Percentiles rank a stretch among this genome's conserved stretches.
Conservation (phyloP, 169 alveolate species). For the Cryptosporidium sp. region DNA sequence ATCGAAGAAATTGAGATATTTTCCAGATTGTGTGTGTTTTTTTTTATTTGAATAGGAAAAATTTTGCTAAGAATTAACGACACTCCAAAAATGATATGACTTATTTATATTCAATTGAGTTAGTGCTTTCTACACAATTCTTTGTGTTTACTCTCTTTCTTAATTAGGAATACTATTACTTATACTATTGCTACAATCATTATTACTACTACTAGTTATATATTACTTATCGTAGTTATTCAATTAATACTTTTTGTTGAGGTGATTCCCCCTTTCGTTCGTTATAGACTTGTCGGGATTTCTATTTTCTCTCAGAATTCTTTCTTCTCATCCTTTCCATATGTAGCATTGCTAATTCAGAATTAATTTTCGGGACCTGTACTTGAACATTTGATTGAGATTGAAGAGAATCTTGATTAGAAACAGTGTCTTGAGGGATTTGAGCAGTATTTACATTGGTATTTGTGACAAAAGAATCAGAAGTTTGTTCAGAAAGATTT, state of each 20-base stretch:
- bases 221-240: too few species aligned
- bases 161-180: neutral
- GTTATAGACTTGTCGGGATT: too few species aligned
- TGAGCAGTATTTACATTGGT: neutral
- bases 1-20: too few species aligned
- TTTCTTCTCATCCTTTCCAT: conserved; percentile 72
- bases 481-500: neutral
- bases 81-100: neutral
- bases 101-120: too few species aligned
- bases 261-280: neutral
- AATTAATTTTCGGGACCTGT: conserved; percentile 36
- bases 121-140: neutral
- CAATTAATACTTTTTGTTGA: neutral
- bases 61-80: neutral
- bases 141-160: neutral
- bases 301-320: conserved; percentile 28
- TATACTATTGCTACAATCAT: neutral
- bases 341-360: conserved; percentile 64
- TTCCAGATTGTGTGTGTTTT: neutral
- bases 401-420: neutral
- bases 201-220: neutral
- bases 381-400: neutral
- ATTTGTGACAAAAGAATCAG: neutral
- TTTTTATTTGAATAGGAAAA: too few species aligned
- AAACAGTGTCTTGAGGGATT: neutral